These are phyloP conservation scores for Parastagonospora nodorum DNA, from an alignment of 2,329 filamentous ascomycete genomes.

Conservation along the genomic window DNA sequence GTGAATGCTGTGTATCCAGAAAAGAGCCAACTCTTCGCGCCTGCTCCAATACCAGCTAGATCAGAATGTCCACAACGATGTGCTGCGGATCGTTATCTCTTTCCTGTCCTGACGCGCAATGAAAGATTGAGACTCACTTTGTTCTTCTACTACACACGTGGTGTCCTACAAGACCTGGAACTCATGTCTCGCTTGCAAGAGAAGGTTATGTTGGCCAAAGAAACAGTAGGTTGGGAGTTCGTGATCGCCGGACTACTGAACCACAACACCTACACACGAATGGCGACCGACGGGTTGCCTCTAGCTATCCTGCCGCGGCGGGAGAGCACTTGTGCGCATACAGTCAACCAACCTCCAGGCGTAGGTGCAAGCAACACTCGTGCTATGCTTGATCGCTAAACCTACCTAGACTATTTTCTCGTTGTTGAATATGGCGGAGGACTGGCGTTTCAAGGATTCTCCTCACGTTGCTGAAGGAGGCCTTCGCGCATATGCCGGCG, in stretches of 20 bases:
- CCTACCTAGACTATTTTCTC: conserved; percentile 45
- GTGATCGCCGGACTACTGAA: conserved; percentile 53
- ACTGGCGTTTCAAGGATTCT: conserved; percentile 52
- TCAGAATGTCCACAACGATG: conserved; percentile 10
- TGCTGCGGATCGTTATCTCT: conserved; percentile 38
- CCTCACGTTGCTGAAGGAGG: conserved; percentile 51
- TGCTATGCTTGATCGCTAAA: conserved; percentile 5
- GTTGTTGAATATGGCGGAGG: conserved; percentile 49
- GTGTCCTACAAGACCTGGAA: conserved; percentile 48
- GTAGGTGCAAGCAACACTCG: conserved; percentile 22
- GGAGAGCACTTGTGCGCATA: conserved; percentile 54
- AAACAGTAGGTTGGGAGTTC: conserved; percentile 54
- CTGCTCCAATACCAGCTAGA: conserved; percentile 22
- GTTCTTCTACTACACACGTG: conserved; percentile 53
- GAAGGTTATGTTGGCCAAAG: conserved; percentile 49
- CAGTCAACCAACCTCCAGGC: conserved; percentile 43
- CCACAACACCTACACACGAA: conserved; percentile 50
- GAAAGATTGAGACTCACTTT: conserved; percentile 46
- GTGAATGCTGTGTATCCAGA: conserved; percentile 22
- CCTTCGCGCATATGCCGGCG: conserved; percentile 50
- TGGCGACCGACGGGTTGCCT: conserved; percentile 51
- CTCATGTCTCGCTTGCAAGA: conserved; percentile 51
- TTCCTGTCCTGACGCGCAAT: conserved; percentile 42
- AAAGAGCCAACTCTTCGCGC: conserved; percentile 16
- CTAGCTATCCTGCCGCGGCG: conserved; percentile 52